These are phyloP conservation scores for Umbilicaria muhlenbergii DNA, from an alignment of 495 filamentous ascomycete species.

Conservation along the genomic window DNA sequence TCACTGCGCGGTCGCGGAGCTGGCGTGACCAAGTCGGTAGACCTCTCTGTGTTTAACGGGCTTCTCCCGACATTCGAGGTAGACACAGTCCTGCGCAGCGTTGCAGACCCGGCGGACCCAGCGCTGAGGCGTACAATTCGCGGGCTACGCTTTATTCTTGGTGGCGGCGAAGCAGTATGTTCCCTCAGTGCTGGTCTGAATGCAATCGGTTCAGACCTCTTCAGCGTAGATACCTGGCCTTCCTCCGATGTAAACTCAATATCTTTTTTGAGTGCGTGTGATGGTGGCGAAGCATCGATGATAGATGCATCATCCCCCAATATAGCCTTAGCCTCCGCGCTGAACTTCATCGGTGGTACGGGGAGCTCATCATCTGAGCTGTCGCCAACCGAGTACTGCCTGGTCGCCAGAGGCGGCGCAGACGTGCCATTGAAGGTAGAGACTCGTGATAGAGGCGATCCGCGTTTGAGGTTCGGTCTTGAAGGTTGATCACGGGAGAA, in stretches of 20 bases:
- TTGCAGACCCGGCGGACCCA: slow-evolving; percentile 21
- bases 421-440: slow-evolving; percentile 3
- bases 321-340: slow-evolving; percentile 61
- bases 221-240: slow-evolving; percentile 24
- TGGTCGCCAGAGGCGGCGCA: slow-evolving; percentile 1
- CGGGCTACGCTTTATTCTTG: slow-evolving; percentile 7
- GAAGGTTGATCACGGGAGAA: slow-evolving; percentile 3
- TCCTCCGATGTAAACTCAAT: slow-evolving; percentile 11
- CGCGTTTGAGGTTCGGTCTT: slow-evolving; percentile 11
- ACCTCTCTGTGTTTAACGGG: slow-evolving; percentile 15
- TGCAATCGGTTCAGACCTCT: slow-evolving; percentile 24
- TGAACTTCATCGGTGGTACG: slow-evolving; percentile 62
- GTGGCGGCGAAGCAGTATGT: slow-evolving; percentile 1
- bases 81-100: slow-evolving; percentile 20
- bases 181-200: slow-evolving; percentile 29
- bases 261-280: slow-evolving; percentile 10
- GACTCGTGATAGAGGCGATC: slow-evolving; percentile 4
- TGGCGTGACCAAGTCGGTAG: slow-evolving; percentile 49
- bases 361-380: slow-evolving; percentile 64
- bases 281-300: slow-evolving; percentile 34
- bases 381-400: slow-evolving; percentile 31
- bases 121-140: slow-evolving; percentile 43
- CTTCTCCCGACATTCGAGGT: slow-evolving; percentile 19
- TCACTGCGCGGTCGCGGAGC: slow-evolving; percentile 47
- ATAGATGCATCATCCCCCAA: slow-evolving; percentile 45